A percentile compares a stretch with the other conserved stretches of the same genome.
Evolutionary conservation across 2,329 filamentous ascomycete species (phyloP).

Genomic region (Lasiodiplodia theobromae): DNA sequence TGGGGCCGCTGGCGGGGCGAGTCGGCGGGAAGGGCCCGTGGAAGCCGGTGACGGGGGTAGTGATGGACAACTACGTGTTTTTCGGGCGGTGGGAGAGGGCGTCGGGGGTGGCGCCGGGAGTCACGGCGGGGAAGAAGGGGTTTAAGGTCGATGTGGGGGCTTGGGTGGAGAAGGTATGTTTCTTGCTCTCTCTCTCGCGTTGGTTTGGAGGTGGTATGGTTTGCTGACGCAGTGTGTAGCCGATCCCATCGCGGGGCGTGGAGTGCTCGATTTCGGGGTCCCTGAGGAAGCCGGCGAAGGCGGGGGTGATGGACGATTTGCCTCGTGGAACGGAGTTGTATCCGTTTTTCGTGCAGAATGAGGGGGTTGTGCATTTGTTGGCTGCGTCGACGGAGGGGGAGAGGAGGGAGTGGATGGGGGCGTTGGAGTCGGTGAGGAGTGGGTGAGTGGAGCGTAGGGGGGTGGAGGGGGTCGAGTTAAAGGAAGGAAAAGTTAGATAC

Average conservation of each 20-base stretch:
- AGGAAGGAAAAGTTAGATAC: neutral
- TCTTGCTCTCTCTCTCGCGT: neutral
- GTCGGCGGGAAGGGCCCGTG: slow-evolving; percentile 40
- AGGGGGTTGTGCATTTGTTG: slow-evolving; percentile 1
- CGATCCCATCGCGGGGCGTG: slow-evolving; percentile 34
- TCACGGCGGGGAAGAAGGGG: neutral
- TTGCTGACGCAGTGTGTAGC: slow-evolving; percentile 29
- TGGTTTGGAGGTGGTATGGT: neutral
- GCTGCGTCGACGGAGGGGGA: slow-evolving; percentile 3
- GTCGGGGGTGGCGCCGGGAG: neutral
- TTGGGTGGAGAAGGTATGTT: slow-evolving; percentile 34
- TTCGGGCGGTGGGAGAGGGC: slow-evolving; percentile 40
- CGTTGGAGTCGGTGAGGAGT: neutral
- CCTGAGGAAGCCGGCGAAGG: slow-evolving; percentile 37
- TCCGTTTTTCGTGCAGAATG: slow-evolving; percentile 32
- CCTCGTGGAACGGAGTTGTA: slow-evolving; percentile 38
- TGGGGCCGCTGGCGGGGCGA: slow-evolving; percentile 40
- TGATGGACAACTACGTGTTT: slow-evolving; percentile 42
- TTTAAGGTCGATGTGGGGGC: neutral
- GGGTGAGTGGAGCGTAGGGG: neutral
- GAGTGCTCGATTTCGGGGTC: slow-evolving; percentile 34
- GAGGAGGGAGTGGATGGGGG: slow-evolving; percentile 7
- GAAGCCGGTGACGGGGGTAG: slow-evolving; percentile 37
- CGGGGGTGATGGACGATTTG: slow-evolving; percentile 40
- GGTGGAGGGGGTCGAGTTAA: neutral